Percentiles rank a stretch among this genome's conserved stretches.
Conservation (phyloP, 805 yeast species). For the Cyberlindnera xylosilytica region DNA sequence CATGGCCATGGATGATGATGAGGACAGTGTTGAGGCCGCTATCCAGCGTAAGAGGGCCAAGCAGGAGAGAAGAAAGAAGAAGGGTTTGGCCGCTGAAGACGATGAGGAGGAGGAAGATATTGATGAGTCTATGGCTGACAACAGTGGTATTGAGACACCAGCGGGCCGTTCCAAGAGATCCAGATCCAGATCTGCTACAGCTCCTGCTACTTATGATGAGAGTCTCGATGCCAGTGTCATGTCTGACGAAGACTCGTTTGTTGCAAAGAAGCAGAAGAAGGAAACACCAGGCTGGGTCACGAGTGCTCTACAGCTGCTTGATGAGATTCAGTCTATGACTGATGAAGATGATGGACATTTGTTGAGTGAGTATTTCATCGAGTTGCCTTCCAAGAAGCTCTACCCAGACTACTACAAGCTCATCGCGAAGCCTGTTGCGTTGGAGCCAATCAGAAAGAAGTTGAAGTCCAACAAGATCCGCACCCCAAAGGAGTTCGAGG, state of each 20-base stretch:
- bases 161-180: conserved; percentile 22
- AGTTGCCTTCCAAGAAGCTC: conserved; percentile 64
- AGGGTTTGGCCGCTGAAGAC: conserved; percentile 6
- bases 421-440: conserved; percentile 60
- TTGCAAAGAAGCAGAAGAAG: conserved; percentile 24
- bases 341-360: conserved; percentile 36
- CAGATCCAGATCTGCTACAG: conserved; percentile 20
- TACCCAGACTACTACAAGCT: conserved; percentile 80
- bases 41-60: conserved; percentile 36
- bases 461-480: conserved; percentile 48
- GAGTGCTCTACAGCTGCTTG: conserved; percentile 38
- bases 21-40: conserved; percentile 38
- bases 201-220: conserved; percentile 3
- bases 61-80: conserved; percentile 27
- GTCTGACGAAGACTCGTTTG: conserved; percentile 4
- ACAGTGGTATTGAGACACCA: conserved; percentile 5
- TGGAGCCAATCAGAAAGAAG: conserved; percentile 57
- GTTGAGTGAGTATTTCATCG: conserved; percentile 53
- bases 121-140: conserved; percentile 1
- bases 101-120: conserved; percentile 6
- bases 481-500: conserved; percentile 45
- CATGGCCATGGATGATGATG: conserved; percentile 44
- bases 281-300: conserved; percentile 24
- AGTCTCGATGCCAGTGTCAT: conserved; percentile 9
- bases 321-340: conserved; percentile 36